Base-by-base conservation (phyloP, 805 yeast species). In the Saturnispora mendoncae region DNA sequence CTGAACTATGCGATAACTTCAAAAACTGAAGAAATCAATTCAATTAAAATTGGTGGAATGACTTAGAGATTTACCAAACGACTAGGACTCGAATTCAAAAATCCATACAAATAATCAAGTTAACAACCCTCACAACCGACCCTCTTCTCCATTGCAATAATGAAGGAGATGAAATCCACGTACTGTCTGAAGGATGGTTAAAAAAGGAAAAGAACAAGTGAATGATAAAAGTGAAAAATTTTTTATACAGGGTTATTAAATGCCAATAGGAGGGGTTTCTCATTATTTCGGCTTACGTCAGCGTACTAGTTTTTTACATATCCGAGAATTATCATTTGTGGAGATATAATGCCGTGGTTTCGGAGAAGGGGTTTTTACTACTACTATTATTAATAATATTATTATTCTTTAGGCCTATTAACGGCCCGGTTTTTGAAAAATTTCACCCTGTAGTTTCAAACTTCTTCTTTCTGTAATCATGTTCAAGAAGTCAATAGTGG, bases 111-210 rank as follows among this genome's bases (percentile, higher is more conserved):
- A 23, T 6, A 33, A 26, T 30, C 32, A 21, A 28, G 20, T 20
- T 10, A 19, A 21, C 30, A 18, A 17, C 25, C 6, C 23, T 23
- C 21, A 31, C 9, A 9, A 28, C 24, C 18, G 13, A 41, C 33
- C 44, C 36, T 38, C 46, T 14, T 26, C 43, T 19, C 21, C 18
- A 20, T 21, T 28, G 30, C 32, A 23, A 27, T 32, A 12, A 19
- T 26, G 27, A 28, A 17, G 36, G 35, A 45, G 48, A 47, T 33
- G 44, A 41, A 40, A 33, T 20, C 42, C 46, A 53, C 63, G 63
- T 56, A 58, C 63, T 58, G 63, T 58, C 63, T 58, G 57, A 43
- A 56, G 53, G 59, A 56, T 51, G 61, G 62, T 56, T 56, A 40
- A 45, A 29, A 41, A 42, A 23, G 38, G 38, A 41, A 40, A 19